Conservation (phyloP, 495 filamentous ascomycete genomes). For the Penicillium malachiteum region DNA sequence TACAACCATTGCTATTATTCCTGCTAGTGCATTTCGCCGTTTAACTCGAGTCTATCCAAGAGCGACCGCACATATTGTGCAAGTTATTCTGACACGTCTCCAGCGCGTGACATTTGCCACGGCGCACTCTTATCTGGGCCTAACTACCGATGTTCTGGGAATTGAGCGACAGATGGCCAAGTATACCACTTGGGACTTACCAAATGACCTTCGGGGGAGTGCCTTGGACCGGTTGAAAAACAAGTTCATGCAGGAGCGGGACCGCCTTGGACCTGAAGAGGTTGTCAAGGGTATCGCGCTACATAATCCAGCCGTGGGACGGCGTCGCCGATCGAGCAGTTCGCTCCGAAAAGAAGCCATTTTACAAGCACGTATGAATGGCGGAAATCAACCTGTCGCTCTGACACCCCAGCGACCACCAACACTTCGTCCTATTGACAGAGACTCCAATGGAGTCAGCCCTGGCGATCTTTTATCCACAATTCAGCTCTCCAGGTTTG, state of each 20-base stretch:
- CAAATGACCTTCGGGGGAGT: slow-evolving; percentile 83
- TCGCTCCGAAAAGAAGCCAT: slow-evolving; percentile 78
- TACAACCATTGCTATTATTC: slow-evolving; percentile 97
- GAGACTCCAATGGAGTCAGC: slow-evolving; percentile 48
- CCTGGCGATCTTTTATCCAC: slow-evolving; percentile 81
- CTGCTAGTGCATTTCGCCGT: slow-evolving; percentile 89
- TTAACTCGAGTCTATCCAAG: slow-evolving; percentile 94
- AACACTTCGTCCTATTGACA: slow-evolving; percentile 1
- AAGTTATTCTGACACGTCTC: slow-evolving; percentile 91
- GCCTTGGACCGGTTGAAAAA: slow-evolving; percentile 86
- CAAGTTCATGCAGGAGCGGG: slow-evolving; percentile 83
- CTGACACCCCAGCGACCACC: slow-evolving; percentile 17
- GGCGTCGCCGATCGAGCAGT: slow-evolving; percentile 69
- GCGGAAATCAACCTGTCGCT: slow-evolving; percentile 22
- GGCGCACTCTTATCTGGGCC: slow-evolving; percentile 87
- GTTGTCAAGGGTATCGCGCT: slow-evolving; percentile 91
- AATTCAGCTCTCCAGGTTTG: slow-evolving; percentile 68
- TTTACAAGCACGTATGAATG: slow-evolving; percentile 59
- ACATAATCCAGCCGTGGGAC: slow-evolving; percentile 73
- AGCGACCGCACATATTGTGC: slow-evolving; percentile 94
- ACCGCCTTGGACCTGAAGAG: slow-evolving; percentile 81
- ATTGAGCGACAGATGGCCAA: slow-evolving; percentile 90
- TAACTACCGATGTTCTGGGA: slow-evolving; percentile 85
- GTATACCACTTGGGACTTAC: slow-evolving; percentile 87
- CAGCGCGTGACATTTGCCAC: slow-evolving; percentile 94